Base-by-base conservation (phyloP, 371 early-diverging fungal species). In the Mucor circinelloides region DNA sequence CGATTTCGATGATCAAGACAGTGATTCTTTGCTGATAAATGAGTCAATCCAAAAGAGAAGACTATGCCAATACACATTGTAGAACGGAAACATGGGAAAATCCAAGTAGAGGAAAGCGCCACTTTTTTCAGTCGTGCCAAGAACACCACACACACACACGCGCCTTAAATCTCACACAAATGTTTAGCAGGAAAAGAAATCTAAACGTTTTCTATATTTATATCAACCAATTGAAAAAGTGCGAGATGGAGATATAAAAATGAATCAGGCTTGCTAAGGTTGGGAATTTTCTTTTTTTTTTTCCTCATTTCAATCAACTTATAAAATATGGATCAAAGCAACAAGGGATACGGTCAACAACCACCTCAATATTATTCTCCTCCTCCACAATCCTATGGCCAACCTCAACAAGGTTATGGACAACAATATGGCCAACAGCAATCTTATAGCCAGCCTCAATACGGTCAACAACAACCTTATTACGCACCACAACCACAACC, bases 361-460 rank as follows among this genome's bases (percentile, higher is more conserved):
- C 71, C 71, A 31, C 71, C 71, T 12, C 62, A 71, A 34, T 71
- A 71, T n/a, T 67, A 66, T 44, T 30, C 71, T 27, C 71, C 71
- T 34, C 71, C 71, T 59, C 56, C 60, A 57, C 34, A 15, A 50
- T 46, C 46, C 0, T 46, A 46, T 21, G 62, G 62, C 0, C 63
- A 68, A 57, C 34, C 61, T 23, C 62, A 62, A 52, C 46, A 62
- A 27, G 30, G 31, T 19, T 28, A 32, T 19, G 38, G 42, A 13
- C 60, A 61, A 57, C 50, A 57, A n/a, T 65, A 65, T 56, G 57
- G 60, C n/a, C 68, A 56, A 50, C 67, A 58, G 48, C 59, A 44
- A 6, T 60, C 57, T 27, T 48, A 61, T 38, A 23, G 42, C 23
- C 67, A 61, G 25, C 55, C 60, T 34, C 62, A 70, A 57, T 55